These are phyloP conservation scores for Fusarium drepaniforme DNA, from an alignment of 2,329 filamentous ascomycete species.

Conservation along the genomic window DNA sequence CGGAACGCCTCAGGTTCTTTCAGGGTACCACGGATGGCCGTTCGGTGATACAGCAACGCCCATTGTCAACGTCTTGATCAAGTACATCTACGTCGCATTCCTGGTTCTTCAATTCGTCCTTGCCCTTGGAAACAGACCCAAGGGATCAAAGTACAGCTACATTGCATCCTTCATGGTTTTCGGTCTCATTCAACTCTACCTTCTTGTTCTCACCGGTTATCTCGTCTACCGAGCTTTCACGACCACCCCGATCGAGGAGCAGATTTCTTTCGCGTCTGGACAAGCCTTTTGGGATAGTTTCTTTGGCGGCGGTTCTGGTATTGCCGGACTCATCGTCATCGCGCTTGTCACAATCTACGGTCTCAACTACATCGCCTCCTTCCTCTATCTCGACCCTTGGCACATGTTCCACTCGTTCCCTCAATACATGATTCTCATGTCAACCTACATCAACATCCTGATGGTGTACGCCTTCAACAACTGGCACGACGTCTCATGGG, in stretches of 20 bases:
- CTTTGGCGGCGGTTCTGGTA: slow-evolving; percentile 35
- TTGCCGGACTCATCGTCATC: slow-evolving; percentile 41
- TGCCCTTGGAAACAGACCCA: slow-evolving; percentile 40
- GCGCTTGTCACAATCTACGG: slow-evolving; percentile 41
- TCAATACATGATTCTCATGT: slow-evolving; percentile 42
- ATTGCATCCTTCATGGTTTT: slow-evolving; percentile 42
- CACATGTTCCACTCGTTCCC: slow-evolving; percentile 45
- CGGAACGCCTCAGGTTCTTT: slow-evolving; percentile 33
- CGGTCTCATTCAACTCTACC: slow-evolving; percentile 38
- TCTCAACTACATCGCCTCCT: slow-evolving; percentile 40
- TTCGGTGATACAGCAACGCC: slow-evolving; percentile 39
- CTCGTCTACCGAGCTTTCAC: slow-evolving; percentile 41
- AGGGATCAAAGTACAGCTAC: slow-evolving; percentile 41
- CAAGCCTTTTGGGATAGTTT: slow-evolving; percentile 38
- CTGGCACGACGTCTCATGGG: slow-evolving; percentile 43
- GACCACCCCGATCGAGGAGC: slow-evolving; percentile 32
- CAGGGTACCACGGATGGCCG: slow-evolving; percentile 38
- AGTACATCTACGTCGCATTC: slow-evolving; percentile 41
- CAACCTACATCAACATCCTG: slow-evolving; percentile 43
- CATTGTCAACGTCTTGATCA: slow-evolving; percentile 39
- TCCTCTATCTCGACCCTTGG: slow-evolving; percentile 43
- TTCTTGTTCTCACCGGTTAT: slow-evolving; percentile 38
- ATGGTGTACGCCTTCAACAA: slow-evolving; percentile 45
- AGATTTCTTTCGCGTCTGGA: slow-evolving; percentile 37
- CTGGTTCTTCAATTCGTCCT: slow-evolving; percentile 41